Evolutionary conservation across 768 basidiomycete genomes (phyloP).

Genomic region (Collybiopsis confluens): DNA sequence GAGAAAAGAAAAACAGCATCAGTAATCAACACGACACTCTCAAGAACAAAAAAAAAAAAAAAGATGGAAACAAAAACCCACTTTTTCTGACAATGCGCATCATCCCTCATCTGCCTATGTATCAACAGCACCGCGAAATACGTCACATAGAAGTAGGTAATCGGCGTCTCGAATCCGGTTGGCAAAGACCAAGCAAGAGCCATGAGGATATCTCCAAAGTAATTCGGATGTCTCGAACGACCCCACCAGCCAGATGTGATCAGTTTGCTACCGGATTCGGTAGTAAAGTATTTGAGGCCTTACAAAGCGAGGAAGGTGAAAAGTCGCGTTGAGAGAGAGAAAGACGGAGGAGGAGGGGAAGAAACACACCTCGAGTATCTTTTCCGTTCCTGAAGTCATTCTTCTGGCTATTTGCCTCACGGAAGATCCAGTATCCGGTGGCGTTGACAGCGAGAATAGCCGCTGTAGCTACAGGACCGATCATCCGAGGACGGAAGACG

Average conservation of each 20-base stretch:
- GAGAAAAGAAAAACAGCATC: neutral
- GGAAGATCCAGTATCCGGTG: conserved; percentile 88
- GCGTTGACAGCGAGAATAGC: conserved; percentile 62
- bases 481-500: conserved; percentile 80
- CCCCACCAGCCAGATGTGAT: conserved; percentile 99
- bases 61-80: conserved; percentile 26
- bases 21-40: neutral
- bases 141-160: conserved; percentile 91
- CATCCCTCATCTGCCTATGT: conserved; percentile 88
- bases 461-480: conserved; percentile 56
- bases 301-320: neutral
- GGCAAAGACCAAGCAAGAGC: conserved; percentile 90
- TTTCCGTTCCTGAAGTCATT: conserved; percentile 89
- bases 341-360: neutral
- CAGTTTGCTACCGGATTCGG: conserved; percentile 83
- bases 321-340: neutral
- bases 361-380: conserved; percentile 78
- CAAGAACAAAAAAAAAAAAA: neutral
- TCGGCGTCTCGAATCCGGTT: conserved; percentile 85
- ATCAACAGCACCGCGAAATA: conserved; percentile 89
- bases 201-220: conserved; percentile 86
- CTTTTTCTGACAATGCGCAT: conserved; percentile 89
- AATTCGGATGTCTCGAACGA: conserved; percentile 87
- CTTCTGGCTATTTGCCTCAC: conserved; percentile 87
- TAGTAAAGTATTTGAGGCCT: conserved; percentile 80